phyloP scores from a whole-genome alignment of 1,284 basidiomycete species.

The Kalmanozyma brasiliensis region DNA sequence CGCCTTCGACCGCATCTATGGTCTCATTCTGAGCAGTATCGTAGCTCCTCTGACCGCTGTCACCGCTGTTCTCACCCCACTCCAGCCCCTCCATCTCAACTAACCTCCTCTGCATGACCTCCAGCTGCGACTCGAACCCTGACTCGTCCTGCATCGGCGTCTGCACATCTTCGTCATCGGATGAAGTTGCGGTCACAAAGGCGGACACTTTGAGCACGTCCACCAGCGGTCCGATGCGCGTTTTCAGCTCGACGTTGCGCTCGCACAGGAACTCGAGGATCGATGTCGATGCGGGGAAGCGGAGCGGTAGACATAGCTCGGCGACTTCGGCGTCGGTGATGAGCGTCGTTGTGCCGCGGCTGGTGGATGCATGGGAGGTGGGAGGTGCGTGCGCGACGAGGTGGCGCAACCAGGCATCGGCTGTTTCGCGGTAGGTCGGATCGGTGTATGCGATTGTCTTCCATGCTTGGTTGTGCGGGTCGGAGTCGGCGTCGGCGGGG shows the following conservation, averaged over 20 bases:
- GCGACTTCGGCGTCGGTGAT: conserved; percentile 17
- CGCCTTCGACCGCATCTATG: background rate
- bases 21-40: too few species aligned
- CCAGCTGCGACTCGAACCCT: conserved; percentile 20
- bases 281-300: too few species aligned
- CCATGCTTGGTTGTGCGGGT: conserved; percentile 23
- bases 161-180: background rate
- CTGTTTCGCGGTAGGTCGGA: conserved; percentile 27
- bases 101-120: conserved; percentile 28
- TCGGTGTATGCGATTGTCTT: conserved; percentile 7
- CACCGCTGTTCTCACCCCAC: background rate
- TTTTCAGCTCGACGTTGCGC: conserved; percentile 13
- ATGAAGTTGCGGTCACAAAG: conserved; percentile 1
- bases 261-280: conserved; percentile 23
- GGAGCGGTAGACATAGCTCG: too few species aligned
- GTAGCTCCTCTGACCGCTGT: background rate
- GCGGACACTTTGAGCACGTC: conserved; percentile 11
- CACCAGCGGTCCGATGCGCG: conserved; percentile 15
- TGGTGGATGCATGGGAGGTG: background rate
- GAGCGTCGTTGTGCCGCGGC: background rate
- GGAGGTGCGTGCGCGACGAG: conserved; percentile 21
- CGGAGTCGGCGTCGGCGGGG: background rate
- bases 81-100: background rate
- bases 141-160: background rate
- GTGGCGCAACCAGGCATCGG: conserved; percentile 37